Evolutionary conservation across 768 basidiomycete species (phyloP).

Genomic region (Pleurotus sapidus): DNA sequence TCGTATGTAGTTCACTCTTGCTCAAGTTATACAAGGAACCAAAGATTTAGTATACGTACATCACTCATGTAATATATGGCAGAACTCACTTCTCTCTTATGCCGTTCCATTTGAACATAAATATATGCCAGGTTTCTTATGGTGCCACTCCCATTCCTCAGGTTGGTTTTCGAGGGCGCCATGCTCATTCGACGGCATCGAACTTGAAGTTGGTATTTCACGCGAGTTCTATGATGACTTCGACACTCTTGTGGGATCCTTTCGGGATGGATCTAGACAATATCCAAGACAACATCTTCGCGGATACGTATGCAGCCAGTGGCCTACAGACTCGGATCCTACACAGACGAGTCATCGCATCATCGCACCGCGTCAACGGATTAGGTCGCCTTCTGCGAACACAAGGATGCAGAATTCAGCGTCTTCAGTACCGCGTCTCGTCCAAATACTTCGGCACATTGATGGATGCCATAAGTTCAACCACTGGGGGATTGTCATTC

Average conservation of each 20-base stretch:
- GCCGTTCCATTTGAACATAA: not conserved
- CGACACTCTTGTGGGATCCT: constrained; percentile 9
- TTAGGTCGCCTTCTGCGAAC: constrained; percentile 16
- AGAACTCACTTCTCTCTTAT: not conserved
- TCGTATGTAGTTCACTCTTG: constrained; percentile 41
- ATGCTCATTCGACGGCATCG: no score
- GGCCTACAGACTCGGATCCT: constrained; percentile 19
- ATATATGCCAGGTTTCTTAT: no score
- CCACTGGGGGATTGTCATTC: constrained; percentile 21
- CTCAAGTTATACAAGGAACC: constrained; percentile 43
- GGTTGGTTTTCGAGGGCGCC: no score
- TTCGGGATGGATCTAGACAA: not conserved
- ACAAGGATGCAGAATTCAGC: constrained; percentile 10
- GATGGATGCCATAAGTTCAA: constrained; percentile 32
- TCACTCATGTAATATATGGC: no score
- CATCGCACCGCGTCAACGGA: constrained; percentile 20
- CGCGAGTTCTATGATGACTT: constrained; percentile 6
- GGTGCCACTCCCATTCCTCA: no score
- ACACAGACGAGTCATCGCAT: constrained; percentile 11
- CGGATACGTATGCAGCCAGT: constrained; percentile 18
- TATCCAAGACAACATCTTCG: constrained; percentile 19
- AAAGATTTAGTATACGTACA: constrained; percentile 3
- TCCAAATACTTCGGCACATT: constrained; percentile 27
- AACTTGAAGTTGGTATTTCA: not conserved
- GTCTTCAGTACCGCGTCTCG: constrained; percentile 14